Evolutionary conservation across 148 eudicot species (phyloP).

Genomic region (Silene latifolia): DNA sequence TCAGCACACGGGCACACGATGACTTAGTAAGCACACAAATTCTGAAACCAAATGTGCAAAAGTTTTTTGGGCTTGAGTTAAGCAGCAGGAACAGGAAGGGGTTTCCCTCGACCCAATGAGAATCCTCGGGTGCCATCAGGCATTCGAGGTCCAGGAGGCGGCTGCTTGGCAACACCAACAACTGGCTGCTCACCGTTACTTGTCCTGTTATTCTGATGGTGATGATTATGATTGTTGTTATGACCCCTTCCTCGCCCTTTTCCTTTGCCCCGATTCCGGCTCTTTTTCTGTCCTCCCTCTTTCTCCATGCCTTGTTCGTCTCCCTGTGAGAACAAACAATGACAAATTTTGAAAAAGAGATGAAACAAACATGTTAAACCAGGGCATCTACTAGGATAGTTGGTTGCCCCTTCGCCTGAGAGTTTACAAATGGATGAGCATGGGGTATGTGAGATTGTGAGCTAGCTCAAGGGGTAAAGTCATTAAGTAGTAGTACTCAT

Average conservation of each 20-base stretch:
- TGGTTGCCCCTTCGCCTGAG: background rate
- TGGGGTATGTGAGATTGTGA: background rate
- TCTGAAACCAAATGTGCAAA: constrained; percentile 3
- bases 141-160: constrained; percentile 95
- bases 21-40: constrained; percentile 16
- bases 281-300: constrained; percentile 65
- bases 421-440: background rate
- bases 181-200: constrained; percentile 40
- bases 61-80: background rate
- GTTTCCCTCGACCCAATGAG: constrained; percentile 92
- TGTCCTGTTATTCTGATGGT: constrained; percentile 42
- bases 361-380: background rate
- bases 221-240: constrained; percentile 34
- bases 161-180: constrained; percentile 39
- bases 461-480: background rate
- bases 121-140: constrained; percentile 98
- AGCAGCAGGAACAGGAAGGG: constrained; percentile 43
- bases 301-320: constrained; percentile 54
- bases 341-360: background rate
- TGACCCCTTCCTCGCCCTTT: constrained; percentile 70
- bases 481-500: too few species aligned
- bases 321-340: constrained; percentile 34
- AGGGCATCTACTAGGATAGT: too few species aligned
- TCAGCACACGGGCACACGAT: constrained; percentile 21
- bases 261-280: constrained; percentile 55